Percentiles rank a stretch among this genome's conserved stretches.
Conservation (phyloP, 169 alveolate species). For the Theileria luwenshuni region DNA sequence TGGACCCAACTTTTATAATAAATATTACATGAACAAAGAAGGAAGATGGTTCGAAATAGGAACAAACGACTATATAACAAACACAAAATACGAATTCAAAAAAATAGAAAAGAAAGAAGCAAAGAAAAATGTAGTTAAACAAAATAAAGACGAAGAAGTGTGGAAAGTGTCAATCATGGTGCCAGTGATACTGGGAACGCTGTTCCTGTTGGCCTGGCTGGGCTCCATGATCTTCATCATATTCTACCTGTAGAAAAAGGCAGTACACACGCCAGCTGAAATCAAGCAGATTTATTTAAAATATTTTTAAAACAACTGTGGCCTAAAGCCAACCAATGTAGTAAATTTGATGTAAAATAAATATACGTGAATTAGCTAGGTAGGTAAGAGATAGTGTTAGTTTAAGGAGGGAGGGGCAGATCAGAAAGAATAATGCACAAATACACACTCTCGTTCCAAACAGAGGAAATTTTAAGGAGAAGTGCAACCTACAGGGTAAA, state of each 20-base stretch:
- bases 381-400: too few relatives aligned
- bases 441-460: neutral
- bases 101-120: neutral
- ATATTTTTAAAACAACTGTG: too few relatives aligned
- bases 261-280: too few relatives aligned
- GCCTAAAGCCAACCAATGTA: too few relatives aligned
- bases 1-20: neutral
- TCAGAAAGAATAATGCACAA: too few relatives aligned
- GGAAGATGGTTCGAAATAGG: neutral
- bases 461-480: conserved; percentile 3
- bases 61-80: neutral
- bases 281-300: too few relatives aligned
- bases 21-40: conserved; percentile 1
- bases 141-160: neutral
- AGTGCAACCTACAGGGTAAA: neutral
- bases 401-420: too few relatives aligned
- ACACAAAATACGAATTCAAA: neutral
- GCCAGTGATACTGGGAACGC: conserved; percentile 11
- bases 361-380: too few relatives aligned
- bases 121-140: neutral
- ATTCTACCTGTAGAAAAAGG: conserved; percentile 2
- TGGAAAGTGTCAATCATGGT: conserved; percentile 6
- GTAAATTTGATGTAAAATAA: too few relatives aligned
- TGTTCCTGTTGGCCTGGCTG: conserved; percentile 2
- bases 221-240: conserved; percentile 1